Conservation (phyloP, 805 yeast genomes). For the Helenozyma rhizophorensis region DNA sequence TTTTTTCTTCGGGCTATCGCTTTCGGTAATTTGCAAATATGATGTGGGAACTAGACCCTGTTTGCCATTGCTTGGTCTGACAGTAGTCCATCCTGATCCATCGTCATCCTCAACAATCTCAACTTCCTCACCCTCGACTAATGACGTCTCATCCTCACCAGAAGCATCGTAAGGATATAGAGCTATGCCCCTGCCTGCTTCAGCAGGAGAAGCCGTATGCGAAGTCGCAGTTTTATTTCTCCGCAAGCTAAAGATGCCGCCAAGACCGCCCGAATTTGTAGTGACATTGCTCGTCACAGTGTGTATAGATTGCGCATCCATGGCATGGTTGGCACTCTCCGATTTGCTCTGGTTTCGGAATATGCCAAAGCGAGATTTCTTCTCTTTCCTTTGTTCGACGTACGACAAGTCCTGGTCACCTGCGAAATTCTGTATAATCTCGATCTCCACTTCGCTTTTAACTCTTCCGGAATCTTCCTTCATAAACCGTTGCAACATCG, state of each 20-base stretch:
- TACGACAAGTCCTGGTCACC: conserved; percentile 68
- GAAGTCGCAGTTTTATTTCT: conserved; percentile 26
- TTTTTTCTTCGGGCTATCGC: conserved; percentile 33
- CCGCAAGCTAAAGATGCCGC: conserved; percentile 35
- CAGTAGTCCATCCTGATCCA: conserved; percentile 90
- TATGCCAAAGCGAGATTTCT: conserved; percentile 58
- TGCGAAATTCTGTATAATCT: conserved; percentile 81
- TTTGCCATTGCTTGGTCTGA: conserved; percentile 38
- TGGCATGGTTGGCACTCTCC: conserved; percentile 1
- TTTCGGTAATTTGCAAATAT: conserved; percentile 46
- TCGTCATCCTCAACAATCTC: conserved; percentile 64
- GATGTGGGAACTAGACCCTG: conserved; percentile 84
- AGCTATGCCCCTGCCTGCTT: conserved; percentile 41
- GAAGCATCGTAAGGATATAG: conserved; percentile 61
- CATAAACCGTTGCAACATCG: conserved; percentile 57
- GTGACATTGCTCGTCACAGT: conserved; percentile 32
- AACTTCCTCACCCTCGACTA: conserved; percentile 58
- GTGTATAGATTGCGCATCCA: conserved; percentile 29
- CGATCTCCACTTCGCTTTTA: conserved; percentile 79
- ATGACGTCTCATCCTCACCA: conserved; percentile 71
- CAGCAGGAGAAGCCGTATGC: conserved; percentile 15
- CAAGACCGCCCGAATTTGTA: conserved; percentile 17
- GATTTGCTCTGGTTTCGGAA: conserved; percentile 29
- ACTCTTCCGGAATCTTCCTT: conserved; percentile 71
- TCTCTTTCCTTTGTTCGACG: conserved; percentile 45